A percentile compares a stretch with the other conserved stretches of the same genome.
These are phyloP conservation scores for Carex kokanica DNA, from an alignment of 176 grass and related monocot genomes.

Conservation along the genomic window DNA sequence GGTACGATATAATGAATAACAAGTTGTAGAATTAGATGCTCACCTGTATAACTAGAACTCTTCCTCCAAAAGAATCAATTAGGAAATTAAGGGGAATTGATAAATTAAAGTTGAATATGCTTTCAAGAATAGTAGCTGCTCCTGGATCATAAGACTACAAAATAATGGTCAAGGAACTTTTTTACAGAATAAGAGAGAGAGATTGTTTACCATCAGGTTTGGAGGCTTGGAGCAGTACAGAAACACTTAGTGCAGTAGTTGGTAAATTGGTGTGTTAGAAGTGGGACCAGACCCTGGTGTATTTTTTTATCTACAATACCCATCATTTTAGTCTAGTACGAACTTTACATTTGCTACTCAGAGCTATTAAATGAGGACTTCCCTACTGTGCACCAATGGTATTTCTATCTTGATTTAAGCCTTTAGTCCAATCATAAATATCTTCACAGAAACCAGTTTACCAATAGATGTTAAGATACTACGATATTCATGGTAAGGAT, in stretches of 20 bases:
- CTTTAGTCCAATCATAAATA: background rate
- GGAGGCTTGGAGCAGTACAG: background rate
- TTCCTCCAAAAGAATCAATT: constrained; percentile 79
- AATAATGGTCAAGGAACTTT: constrained; percentile 58
- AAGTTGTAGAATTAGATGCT: background rate
- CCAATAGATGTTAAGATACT: background rate
- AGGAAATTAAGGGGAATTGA: constrained; percentile 92
- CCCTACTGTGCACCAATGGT: no score
- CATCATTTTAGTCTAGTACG: background rate
- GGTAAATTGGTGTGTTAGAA: background rate
- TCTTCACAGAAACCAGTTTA: background rate
- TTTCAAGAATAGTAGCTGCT: constrained; percentile 59
- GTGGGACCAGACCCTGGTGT: background rate
- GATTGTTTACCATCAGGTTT: background rate
- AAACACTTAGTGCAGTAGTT: background rate
- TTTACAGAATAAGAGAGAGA: background rate
- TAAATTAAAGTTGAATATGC: constrained; percentile 71
- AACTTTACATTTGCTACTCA: no score
- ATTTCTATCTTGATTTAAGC: no score
- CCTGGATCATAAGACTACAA: constrained; percentile 97
- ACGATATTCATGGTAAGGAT: constrained; percentile 40
- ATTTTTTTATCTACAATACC: background rate
- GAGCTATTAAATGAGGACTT: no score
- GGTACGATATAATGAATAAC: constrained; percentile 24
- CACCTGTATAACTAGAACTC: constrained; percentile 75